Percentiles rank a stretch among this genome's conserved stretches.
phyloP scores from a whole-genome alignment of 202 grass and related monocot species.

The Zizania palustris region DNA sequence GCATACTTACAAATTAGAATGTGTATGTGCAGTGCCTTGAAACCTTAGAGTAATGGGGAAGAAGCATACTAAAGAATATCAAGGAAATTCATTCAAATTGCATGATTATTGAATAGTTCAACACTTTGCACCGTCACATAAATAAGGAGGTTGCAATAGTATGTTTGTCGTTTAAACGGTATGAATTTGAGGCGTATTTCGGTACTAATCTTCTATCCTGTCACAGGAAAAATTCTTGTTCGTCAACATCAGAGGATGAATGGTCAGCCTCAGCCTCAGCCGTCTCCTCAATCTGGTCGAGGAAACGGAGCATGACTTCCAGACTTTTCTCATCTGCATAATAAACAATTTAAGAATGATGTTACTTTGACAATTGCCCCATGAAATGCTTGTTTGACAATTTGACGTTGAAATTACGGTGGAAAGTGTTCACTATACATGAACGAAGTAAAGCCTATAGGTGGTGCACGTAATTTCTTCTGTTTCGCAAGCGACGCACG shows the following conservation, averaged over 20 bases:
- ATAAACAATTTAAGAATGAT: constrained; percentile 12
- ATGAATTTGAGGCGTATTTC: background rate
- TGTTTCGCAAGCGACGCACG: no score
- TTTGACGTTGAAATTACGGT: background rate
- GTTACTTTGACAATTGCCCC: constrained; percentile 7
- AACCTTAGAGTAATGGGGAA: background rate
- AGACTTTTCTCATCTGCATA: constrained; percentile 69
- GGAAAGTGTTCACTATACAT: background rate
- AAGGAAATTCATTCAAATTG: background rate
- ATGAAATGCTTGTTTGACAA: no score
- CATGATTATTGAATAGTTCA: no score
- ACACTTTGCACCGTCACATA: constrained; percentile 3
- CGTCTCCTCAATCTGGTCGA: constrained; percentile 73
- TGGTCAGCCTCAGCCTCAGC: constrained; percentile 29
- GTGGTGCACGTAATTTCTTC: no score
- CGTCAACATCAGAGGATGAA: constrained; percentile 35
- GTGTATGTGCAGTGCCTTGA: no score
- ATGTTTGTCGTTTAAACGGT: constrained; percentile 15
- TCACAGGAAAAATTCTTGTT: constrained; percentile 49
- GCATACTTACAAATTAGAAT: no score
- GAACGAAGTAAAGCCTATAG: background rate
- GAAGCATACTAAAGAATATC: background rate
- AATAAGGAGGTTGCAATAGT: constrained; percentile 7
- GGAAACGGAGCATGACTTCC: constrained; percentile 61
- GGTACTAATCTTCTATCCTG: background rate